Conservation (phyloP, 2,329 filamentous ascomycete species). For the Stagonosporopsis rhizophila region DNA sequence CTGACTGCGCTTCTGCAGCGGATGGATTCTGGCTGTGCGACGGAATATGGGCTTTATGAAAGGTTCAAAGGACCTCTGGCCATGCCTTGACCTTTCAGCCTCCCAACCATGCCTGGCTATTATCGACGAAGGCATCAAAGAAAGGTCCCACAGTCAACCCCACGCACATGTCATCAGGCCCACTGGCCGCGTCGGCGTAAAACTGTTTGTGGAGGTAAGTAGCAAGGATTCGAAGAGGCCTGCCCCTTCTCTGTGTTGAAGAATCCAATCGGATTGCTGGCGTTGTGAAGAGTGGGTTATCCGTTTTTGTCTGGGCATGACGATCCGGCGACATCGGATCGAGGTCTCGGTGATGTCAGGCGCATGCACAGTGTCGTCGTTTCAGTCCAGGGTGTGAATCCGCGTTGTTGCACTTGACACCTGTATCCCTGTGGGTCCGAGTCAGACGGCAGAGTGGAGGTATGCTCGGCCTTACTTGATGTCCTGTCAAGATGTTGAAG, state of each 20-base stretch:
- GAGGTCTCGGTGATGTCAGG: constrained; percentile 9
- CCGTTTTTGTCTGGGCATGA: background rate
- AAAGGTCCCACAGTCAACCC: background rate
- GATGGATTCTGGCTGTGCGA: background rate
- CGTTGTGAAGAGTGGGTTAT: background rate
- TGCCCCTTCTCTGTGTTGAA: background rate
- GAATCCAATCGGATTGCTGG: background rate
- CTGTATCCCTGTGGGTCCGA: constrained; percentile 4
- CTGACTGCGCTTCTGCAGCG: background rate
- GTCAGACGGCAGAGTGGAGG: constrained; percentile 9
- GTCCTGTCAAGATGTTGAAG: background rate
- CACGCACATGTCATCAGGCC: background rate
- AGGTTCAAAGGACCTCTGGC: background rate
- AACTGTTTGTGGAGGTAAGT: background rate
- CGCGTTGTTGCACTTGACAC: background rate
- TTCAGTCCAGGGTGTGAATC: background rate
- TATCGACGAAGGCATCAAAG: background rate
- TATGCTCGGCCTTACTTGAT: constrained; percentile 14
- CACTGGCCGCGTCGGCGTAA: background rate
- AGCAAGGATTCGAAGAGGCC: background rate
- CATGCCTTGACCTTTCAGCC: background rate
- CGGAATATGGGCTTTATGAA: background rate
- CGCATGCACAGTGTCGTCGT: constrained; percentile 14
- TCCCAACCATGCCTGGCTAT: background rate
- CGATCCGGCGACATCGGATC: constrained; percentile 6